Evolutionary conservation across 176 grass and related monocot genomes (phyloP).

Genomic region (Hordeum marinum): DNA sequence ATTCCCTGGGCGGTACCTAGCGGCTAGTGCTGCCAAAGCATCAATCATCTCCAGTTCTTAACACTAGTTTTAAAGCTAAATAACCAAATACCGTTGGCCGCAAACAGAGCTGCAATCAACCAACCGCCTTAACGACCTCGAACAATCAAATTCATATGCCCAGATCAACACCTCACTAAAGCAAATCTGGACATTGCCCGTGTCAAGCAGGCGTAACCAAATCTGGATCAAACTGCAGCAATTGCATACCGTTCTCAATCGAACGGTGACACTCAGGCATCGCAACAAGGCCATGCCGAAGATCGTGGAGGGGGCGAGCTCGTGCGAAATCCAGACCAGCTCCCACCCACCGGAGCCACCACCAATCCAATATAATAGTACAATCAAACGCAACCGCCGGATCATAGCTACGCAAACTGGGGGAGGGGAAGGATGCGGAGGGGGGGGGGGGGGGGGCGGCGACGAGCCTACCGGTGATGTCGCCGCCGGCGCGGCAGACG

Average conservation of each 20-base stretch:
- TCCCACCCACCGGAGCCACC: not conserved
- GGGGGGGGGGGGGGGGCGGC: not conserved
- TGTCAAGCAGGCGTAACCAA: not conserved
- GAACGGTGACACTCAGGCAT: not conserved
- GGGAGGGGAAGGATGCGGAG: not conserved
- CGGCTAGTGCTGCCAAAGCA: not conserved
- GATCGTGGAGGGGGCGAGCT: not conserved
- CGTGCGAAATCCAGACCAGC: conserved; percentile 11
- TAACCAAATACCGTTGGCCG: not conserved
- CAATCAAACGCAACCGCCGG: not conserved
- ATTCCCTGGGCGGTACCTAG: not conserved
- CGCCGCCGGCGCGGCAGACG: conserved; percentile 41
- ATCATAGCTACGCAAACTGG: not conserved
- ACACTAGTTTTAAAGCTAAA: not conserved
- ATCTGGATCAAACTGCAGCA: not conserved
- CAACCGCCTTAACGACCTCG: not conserved
- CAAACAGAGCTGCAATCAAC: not conserved
- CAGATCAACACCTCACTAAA: conserved; percentile 3
- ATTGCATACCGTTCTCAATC: conserved; percentile 5
- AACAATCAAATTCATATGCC: not conserved
- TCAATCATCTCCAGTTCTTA: not conserved
- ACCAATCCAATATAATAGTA: not conserved
- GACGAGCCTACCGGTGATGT: conserved; percentile 64
- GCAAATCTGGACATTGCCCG: not conserved
- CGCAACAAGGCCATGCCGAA: not conserved